Evolutionary conservation across 495 filamentous ascomycete genomes (phyloP), one percentile per base, ranked within the genome.

Genomic region (Penicillium maclennaniae): DNA sequence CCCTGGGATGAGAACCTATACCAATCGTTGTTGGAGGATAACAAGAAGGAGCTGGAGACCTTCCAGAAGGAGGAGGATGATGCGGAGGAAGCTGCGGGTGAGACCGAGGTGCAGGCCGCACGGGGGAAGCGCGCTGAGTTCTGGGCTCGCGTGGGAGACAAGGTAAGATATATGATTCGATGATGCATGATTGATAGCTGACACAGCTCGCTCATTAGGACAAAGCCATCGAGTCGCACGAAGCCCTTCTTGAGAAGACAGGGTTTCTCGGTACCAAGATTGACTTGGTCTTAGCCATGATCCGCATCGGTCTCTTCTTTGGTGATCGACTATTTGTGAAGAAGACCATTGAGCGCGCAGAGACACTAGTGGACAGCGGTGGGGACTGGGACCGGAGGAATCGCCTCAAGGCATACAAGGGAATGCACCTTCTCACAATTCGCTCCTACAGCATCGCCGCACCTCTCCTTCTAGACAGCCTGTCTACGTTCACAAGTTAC

Each of bases 361-460:
- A 89, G 75, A 81, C 86, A 15, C 79, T 98, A 26, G 89, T 97
- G 20, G 93, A 98, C 62, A 88, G 83, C 54, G 93, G 93, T 59
- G 93, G 93, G 58, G 93, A 98, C 69, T 98, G 93, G 93, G 93
- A 98, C 71, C 87, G 93, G 25, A 85, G 93, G 65, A 98, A 98
- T 72, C 87, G 93, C 45, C 82, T 98, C 40, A 98, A 98, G 83
- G 95, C 93, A 48, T 98, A 98, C 81, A 89, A 95, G 71, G 93
- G 93, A 55, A 76, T 98, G 27, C 87, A 97, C 66, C 80, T 96
- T 9, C 87, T 98, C 53, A 96, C 92, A 27, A 82, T 88, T 46
- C 91, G 93, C 41, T 91, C 89, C 46, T 91, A 97, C 76, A 87
- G 83, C 67, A 76, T 89, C 45, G 92, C 91, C 26, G 93, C 95